These are phyloP conservation scores for Claviceps digitariae DNA, from an alignment of 2,329 filamentous ascomycete genomes.

Conservation along the genomic window DNA sequence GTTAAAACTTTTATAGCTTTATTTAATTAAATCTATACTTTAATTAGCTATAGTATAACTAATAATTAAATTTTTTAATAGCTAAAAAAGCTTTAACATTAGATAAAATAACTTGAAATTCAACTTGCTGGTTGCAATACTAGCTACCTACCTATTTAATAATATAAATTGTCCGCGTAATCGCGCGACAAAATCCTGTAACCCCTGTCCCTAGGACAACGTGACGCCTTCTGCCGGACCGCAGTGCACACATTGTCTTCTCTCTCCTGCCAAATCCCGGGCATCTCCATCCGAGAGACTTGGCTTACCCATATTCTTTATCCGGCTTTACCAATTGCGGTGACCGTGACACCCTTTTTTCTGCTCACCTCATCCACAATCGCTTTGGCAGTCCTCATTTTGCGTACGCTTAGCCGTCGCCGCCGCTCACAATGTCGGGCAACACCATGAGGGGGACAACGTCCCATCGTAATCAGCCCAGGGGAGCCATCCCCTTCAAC, in stretches of 20 bases:
- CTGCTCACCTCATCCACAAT: not conserved
- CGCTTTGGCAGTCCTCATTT: not conserved
- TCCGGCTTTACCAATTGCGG: not conserved
- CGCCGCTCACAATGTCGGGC: slow-evolving; percentile 33
- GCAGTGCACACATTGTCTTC: not conserved
- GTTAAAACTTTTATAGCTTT: no score
- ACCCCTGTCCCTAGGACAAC: slow-evolving; percentile 8
- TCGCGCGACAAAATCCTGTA: no score
- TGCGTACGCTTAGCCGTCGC: not conserved
- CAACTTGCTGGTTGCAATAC: no score
- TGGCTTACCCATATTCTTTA: not conserved
- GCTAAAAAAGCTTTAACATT: no score
- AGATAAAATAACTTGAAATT: no score
- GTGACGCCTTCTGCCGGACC: slow-evolving; percentile 5
- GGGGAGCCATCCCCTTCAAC: slow-evolving; percentile 45
- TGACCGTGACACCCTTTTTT: not conserved
- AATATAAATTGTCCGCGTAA: no score
- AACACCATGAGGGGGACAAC: slow-evolving; percentile 59
- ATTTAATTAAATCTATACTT: no score
- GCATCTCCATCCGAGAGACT: not conserved
- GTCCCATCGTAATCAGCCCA: slow-evolving; percentile 39
- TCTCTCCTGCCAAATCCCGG: not conserved
- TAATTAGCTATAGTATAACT: no score
- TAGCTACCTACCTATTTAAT: not conserved
- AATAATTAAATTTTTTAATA: no score